These are phyloP conservation scores for Mycena crocata DNA, from an alignment of 768 basidiomycete species.

Conservation along the genomic window DNA sequence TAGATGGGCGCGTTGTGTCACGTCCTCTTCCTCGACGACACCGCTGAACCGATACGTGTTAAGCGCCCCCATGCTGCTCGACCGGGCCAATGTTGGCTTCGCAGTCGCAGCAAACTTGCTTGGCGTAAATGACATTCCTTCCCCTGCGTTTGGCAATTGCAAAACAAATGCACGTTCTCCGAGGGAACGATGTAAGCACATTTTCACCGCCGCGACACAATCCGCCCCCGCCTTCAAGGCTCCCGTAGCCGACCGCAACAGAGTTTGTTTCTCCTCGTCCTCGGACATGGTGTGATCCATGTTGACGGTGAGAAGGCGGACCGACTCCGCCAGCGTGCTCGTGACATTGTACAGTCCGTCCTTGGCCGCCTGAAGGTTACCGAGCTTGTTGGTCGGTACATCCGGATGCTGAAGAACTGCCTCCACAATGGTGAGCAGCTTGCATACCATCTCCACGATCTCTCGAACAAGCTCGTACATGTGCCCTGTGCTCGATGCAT, in stretches of 20 bases:
- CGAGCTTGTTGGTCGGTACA: slow-evolving; percentile 71
- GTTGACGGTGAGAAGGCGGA: slow-evolving; percentile 76
- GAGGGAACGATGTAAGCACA: slow-evolving; percentile 75
- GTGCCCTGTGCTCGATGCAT: slow-evolving; percentile 93
- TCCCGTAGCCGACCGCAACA: slow-evolving; percentile 88
- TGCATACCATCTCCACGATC: slow-evolving; percentile 93
- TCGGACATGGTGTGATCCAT: slow-evolving; percentile 65
- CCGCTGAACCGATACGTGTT: slow-evolving; percentile 51
- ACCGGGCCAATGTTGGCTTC: slow-evolving; percentile 47
- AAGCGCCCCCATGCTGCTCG: slow-evolving; percentile 50
- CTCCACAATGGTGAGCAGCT: slow-evolving; percentile 91
- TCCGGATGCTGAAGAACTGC: slow-evolving; percentile 84
- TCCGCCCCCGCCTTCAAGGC: slow-evolving; percentile 91
- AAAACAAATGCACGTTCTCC: slow-evolving; percentile 75
- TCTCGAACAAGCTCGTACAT: slow-evolving; percentile 96
- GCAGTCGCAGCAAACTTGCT: slow-evolving; percentile 65
- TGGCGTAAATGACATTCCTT: slow-evolving; percentile 60
- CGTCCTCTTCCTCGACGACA: slow-evolving; percentile 68
- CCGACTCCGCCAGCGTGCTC: slow-evolving; percentile 87
- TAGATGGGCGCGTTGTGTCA: slow-evolving; percentile 66
- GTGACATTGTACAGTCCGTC: slow-evolving; percentile 88
- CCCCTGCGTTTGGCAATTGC: slow-evolving; percentile 65
- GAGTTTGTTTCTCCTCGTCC: slow-evolving; percentile 82
- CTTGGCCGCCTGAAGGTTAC: slow-evolving; percentile 76
- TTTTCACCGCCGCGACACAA: slow-evolving; percentile 87